Conservation (phyloP, 257 asterid species). For the Salvia miltiorrhiza region DNA sequence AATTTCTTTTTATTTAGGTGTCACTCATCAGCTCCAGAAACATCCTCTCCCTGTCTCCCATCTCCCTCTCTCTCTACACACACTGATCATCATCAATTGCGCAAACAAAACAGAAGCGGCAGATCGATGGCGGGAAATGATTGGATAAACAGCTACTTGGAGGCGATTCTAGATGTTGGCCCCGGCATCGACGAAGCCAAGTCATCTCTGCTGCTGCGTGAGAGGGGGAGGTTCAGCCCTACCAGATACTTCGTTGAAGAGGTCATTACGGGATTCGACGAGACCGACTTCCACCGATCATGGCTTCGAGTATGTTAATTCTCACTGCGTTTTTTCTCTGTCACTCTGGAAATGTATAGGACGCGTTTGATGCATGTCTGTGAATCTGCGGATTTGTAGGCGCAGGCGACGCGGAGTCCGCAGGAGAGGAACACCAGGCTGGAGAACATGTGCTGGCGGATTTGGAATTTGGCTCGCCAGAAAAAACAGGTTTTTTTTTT, state of each 20-base stretch:
- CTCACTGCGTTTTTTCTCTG: background rate
- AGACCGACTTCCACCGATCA: slow-evolving; percentile 86
- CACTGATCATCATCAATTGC: background rate
- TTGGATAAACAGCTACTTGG: slow-evolving; percentile 90
- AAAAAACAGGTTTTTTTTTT: slow-evolving; percentile 64
- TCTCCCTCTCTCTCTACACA: background rate
- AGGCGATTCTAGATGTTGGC: slow-evolving; percentile 90
- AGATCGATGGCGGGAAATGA: slow-evolving; percentile 86
- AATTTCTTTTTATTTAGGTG: background rate
- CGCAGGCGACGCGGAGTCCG: slow-evolving; percentile 91
- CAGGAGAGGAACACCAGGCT: slow-evolving; percentile 95
- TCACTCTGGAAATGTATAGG: slow-evolving; percentile 17
- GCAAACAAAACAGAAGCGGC: background rate
- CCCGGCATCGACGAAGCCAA: slow-evolving; percentile 71
- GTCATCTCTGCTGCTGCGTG: slow-evolving; percentile 76
- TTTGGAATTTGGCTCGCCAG: slow-evolving; percentile 99
- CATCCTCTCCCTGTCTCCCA: slow-evolving; percentile 9
- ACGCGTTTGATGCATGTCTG: slow-evolving; percentile 9
- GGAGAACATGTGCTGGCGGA: slow-evolving; percentile 98
- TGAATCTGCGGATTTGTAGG: slow-evolving; percentile 41
- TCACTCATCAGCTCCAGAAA: slow-evolving; percentile 25
- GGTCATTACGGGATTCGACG: slow-evolving; percentile 87
- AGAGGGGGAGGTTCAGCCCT: slow-evolving; percentile 92
- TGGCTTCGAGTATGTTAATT: slow-evolving; percentile 64
- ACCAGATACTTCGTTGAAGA: slow-evolving; percentile 87